Evolutionary conservation across 2,329 filamentous ascomycete genomes (phyloP), one percentile per base, ranked within the genome.

Genomic region (Ascosphaera pollenicola): DNA sequence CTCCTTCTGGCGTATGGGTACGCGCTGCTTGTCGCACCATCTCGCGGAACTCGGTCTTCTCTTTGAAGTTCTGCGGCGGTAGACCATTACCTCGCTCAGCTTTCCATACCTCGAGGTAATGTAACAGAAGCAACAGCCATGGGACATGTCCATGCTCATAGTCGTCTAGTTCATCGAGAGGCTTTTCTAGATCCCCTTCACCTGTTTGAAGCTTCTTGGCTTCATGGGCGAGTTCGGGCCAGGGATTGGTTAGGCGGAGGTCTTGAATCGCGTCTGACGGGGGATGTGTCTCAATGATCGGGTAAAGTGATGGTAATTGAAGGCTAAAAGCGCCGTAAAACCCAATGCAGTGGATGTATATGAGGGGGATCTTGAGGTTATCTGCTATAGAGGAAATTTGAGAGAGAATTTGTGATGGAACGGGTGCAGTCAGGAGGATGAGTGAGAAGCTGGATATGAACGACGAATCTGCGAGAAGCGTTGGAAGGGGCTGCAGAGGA

Each of bases 281-380:
- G 1, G 89, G 89, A 52, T 98, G 89, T 35, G 89, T 95, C 54
- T 98, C 87, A 45, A 98, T 80, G 41, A 98, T 79, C 3, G 87
- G 84, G 49, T 91, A 93, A 19, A 75, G 72, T n/a, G 73, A 65
- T 8, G 81, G 78, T 19, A 93, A 63, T 47, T 71, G 66, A 19
- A 91, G 65, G n/a, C 75, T 78, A 55, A 95, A 92, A 47, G 80
- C 81, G 2, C 82, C 80, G 57, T 89, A 92, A 61, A 92, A 94
- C 19, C 89, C 89, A 32, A 79, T 69, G n/a, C 78, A 93, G 54
- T 92, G 83, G 35, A 89, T 69, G 46, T 84, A 75, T 42, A 95
- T 69, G 11, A 85, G 61, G 0, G 89, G 84, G 15, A 79, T 78
- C 38, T 71, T 66, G 40, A 75, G 62, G 26, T 68, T 54, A 36